phyloP scores from a whole-genome alignment of 2,329 filamentous ascomycete species.

The Beauveria bassiana region DNA sequence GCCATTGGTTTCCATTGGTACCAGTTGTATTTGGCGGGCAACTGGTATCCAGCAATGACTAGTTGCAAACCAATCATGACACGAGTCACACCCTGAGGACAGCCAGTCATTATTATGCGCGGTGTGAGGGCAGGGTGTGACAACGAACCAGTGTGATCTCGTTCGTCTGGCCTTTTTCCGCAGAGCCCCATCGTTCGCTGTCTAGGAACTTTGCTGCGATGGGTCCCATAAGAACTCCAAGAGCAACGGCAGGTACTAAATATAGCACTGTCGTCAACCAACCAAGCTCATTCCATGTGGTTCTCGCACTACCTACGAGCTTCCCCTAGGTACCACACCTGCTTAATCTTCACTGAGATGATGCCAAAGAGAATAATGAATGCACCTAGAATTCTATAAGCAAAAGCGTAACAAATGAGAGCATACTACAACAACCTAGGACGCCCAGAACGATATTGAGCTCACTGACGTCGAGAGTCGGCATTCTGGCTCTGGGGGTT shows the following conservation, averaged over 20 bases:
- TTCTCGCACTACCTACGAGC: conserved; percentile 32
- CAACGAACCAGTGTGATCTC: conserved; percentile 32
- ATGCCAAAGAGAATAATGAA: conserved; percentile 43
- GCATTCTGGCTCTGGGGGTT: conserved; percentile 11
- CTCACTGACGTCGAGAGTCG: conserved; percentile 37
- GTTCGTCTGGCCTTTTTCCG: conserved; percentile 20
- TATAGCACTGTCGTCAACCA: not conserved
- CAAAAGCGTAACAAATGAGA: not conserved
- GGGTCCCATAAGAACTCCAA: conserved; percentile 48
- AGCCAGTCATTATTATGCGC: not conserved
- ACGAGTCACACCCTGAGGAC: conserved; percentile 38
- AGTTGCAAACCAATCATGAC: conserved; percentile 56
- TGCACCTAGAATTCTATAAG: conserved; percentile 23
- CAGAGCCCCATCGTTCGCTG: conserved; percentile 31
- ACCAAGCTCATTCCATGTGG: not conserved
- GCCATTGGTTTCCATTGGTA: conserved; percentile 44
- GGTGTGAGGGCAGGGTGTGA: not conserved
- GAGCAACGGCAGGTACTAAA: conserved; percentile 46
- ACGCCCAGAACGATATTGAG: conserved; percentile 44
- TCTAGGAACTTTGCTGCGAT: conserved; percentile 46
- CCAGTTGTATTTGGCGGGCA: conserved; percentile 48
- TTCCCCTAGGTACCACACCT: conserved; percentile 46
- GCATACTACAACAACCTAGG: conserved; percentile 27
- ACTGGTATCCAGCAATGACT: conserved; percentile 55
- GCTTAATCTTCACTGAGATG: conserved; percentile 45